Evolutionary conservation across 106 monocot species (phyloP), one percentile per base, ranked within the genome.

Genomic region (Acorus calamus): DNA sequence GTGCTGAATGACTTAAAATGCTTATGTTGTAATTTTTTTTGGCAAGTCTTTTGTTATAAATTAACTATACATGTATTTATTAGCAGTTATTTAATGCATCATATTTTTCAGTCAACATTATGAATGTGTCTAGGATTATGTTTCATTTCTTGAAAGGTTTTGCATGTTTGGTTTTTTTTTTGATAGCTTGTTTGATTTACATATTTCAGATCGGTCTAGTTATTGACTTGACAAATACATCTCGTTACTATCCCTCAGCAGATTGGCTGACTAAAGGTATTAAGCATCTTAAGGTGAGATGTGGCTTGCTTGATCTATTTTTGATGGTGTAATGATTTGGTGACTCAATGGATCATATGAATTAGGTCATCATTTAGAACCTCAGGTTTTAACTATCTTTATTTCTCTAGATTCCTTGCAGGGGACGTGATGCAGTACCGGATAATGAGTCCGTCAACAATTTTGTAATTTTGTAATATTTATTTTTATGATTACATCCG

Each of bases 201-300:
- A 50, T 69, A 71, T 50, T 71, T 47, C 75, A 90, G 94, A 69
- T 96, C 64, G 94, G 94, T 51, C 70, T 96, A 80, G 87, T 96
- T 41, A 63, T 96, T 71, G 94, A 96, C 68, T 89, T 96, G 74
- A 96, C 94, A 78, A 90, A 94, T 80, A 90, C 84, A 9, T 74
- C 71, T 11, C 79, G 90, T 4, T 94, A 94, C 61, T 94, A 94
- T 78, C 73, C 84, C 47, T 53, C 81, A 64, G 60, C 73, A 67
- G 94, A 94, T 70, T 90, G 78, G 77, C 84, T 77, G 47, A 90
- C 69, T 66, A 86, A 78, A 61, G 94, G 94, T 65, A 87, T 87
- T 54, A 90, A 94, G 59, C 73, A 94, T 78, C 66, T 78, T 52
- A 94, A 90, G 84, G 94, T 87, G 62, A 76, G 76, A 62, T 14